phyloP scores from a whole-genome alignment of 768 basidiomycete genomes.

The Panaeolus cyanescens region DNA sequence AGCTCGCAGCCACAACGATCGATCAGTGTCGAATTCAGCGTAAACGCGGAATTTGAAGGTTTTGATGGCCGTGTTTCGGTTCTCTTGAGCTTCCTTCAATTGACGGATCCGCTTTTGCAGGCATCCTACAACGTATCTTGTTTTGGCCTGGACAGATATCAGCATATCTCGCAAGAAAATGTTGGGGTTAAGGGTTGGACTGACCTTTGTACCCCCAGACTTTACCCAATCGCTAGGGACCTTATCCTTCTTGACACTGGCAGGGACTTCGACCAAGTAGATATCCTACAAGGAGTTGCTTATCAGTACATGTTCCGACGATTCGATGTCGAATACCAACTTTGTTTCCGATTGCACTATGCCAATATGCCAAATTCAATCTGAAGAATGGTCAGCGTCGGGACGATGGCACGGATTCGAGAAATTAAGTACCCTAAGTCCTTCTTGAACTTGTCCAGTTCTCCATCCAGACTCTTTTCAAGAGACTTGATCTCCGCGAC shows the following conservation, averaged over 20 bases:
- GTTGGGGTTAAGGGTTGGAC: constrained; percentile 5
- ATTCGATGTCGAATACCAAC: constrained; percentile 30
- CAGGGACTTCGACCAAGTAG: constrained; percentile 79
- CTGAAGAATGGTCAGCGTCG: constrained; percentile 18
- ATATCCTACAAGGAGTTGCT: constrained; percentile 65
- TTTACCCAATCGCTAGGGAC: constrained; percentile 89
- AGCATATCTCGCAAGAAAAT: not conserved
- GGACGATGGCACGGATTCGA: not conserved
- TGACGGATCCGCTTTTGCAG: constrained; percentile 71
- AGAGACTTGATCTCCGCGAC: constrained; percentile 68
- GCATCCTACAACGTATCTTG: constrained; percentile 78
- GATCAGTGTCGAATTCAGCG: constrained; percentile 81
- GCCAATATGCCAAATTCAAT: constrained; percentile 37
- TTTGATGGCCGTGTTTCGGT: constrained; percentile 75
- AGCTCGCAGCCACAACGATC: constrained; percentile 79
- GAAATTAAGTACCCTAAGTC: constrained; percentile 54
- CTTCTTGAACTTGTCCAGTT: constrained; percentile 66
- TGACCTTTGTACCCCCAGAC: constrained; percentile 76
- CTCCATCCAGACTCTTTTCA: constrained; percentile 71
- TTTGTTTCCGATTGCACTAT: constrained; percentile 84
- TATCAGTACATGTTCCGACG: not conserved
- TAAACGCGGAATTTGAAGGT: constrained; percentile 81
- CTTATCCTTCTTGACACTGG: constrained; percentile 47
- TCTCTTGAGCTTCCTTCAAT: constrained; percentile 94
- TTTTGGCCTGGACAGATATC: constrained; percentile 50